phyloP scores from a whole-genome alignment of 345 rosid species.

The Eucalyptus erythrocorys region DNA sequence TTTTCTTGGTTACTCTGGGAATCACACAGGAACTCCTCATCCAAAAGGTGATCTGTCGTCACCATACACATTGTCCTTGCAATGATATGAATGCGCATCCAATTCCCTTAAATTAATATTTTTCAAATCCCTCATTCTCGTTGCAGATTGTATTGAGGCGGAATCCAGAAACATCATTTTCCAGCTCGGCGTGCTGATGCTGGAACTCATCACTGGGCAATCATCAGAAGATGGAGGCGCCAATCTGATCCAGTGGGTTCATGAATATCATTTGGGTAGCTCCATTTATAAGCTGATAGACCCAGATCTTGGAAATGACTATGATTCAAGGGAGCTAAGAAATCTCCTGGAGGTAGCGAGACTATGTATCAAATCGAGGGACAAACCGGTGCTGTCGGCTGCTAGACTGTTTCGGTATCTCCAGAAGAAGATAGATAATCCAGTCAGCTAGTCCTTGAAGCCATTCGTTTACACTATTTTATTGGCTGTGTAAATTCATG shows the following conservation, averaged over 20 bases:
- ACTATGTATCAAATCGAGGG: slow-evolving; percentile 51
- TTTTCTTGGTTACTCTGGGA: slow-evolving; percentile 19
- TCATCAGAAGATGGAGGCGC: slow-evolving; percentile 57
- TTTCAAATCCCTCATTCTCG: not conserved
- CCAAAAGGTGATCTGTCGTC: slow-evolving; percentile 31
- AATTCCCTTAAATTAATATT: not conserved
- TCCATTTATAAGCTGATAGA: slow-evolving; percentile 79
- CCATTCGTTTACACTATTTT: not conserved
- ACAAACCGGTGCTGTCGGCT: slow-evolving; percentile 43
- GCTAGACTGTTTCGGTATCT: slow-evolving; percentile 57
- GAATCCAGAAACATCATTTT: slow-evolving; percentile 46
- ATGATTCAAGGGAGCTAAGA: slow-evolving; percentile 53
- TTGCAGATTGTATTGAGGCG: slow-evolving; percentile 28
- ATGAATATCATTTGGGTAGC: slow-evolving; percentile 43
- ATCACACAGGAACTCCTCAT: slow-evolving; percentile 10
- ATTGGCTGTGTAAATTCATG: not conserved
- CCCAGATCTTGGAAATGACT: slow-evolving; percentile 72
- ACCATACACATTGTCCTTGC: not conserved
- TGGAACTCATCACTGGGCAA: slow-evolving; percentile 87
- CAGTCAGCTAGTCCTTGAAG: not conserved
- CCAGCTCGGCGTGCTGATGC: slow-evolving; percentile 78
- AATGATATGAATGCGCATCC: not conserved
- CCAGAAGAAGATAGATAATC: slow-evolving; percentile 36
- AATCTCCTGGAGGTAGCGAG: slow-evolving; percentile 65
- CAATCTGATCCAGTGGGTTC: slow-evolving; percentile 75